A percentile compares a stretch with the other conserved stretches of the same genome.
Conservation (phyloP, 768 basidiomycete genomes). For the Strobilomyces confusus region DNA sequence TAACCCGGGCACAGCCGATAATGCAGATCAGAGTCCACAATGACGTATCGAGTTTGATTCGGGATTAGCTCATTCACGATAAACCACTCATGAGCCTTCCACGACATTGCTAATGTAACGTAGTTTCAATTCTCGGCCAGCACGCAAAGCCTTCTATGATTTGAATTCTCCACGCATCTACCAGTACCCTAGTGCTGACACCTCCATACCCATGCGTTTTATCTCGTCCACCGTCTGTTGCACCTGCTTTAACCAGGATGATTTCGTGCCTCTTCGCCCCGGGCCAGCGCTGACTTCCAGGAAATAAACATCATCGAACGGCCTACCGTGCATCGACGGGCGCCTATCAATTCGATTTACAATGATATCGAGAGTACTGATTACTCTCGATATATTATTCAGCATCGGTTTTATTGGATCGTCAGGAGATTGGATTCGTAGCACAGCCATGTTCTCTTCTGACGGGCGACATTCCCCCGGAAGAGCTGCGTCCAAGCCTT, state of each 20-base stretch:
- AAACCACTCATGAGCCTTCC: neutral
- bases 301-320: slow-evolving; percentile 62
- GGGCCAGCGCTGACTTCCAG: slow-evolving; percentile 43
- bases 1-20: neutral
- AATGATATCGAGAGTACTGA: slow-evolving; percentile 39
- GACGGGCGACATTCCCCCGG: slow-evolving; percentile 25
- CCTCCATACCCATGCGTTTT: slow-evolving; percentile 32
- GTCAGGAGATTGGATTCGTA: slow-evolving; percentile 31
- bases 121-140: neutral
- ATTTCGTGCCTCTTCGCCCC: neutral
- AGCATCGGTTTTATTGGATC: neutral
- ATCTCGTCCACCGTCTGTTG: slow-evolving; percentile 35
- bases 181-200: slow-evolving; percentile 49
- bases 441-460: slow-evolving; percentile 31
- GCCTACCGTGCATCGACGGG: slow-evolving; percentile 42
- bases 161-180: slow-evolving; percentile 18
- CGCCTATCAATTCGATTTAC: slow-evolving; percentile 61
- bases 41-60: neutral
- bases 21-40: neutral
- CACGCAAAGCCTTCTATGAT: neutral
- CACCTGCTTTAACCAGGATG: slow-evolving; percentile 34
- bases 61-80: neutral
- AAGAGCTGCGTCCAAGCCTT: slow-evolving; percentile 29
- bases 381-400: slow-evolving; percentile 20
- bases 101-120: neutral